These are phyloP conservation scores for Cladophialophora immunda DNA, from an alignment of 2,329 filamentous ascomycete species.

Conservation along the genomic window DNA sequence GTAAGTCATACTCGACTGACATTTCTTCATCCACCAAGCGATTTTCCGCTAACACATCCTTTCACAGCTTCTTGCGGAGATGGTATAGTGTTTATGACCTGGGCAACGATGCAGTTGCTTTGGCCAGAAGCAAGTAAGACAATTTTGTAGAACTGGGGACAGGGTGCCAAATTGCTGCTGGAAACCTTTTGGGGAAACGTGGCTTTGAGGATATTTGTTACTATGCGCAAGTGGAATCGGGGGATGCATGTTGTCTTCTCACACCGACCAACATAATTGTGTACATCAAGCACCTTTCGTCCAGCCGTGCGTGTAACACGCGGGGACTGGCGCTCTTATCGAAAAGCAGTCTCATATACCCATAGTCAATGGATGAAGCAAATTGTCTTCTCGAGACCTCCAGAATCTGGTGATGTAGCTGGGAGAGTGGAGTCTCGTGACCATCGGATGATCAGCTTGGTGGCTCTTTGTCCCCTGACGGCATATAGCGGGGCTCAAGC, in stretches of 20 bases:
- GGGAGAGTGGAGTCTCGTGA: constrained; percentile 12
- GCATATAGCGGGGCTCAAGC: constrained; percentile 3
- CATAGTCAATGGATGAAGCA: constrained; percentile 8
- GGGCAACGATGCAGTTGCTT: constrained; percentile 84
- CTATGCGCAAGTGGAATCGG: not conserved
- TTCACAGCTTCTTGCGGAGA: constrained; percentile 62
- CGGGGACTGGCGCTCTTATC: not conserved
- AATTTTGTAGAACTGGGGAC: not conserved
- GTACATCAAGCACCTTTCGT: constrained; percentile 15
- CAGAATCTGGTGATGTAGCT: constrained; percentile 17
- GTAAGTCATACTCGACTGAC: constrained; percentile 62
- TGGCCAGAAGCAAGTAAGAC: constrained; percentile 80
- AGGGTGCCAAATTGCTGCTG: constrained; percentile 4
- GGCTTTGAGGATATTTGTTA: not conserved
- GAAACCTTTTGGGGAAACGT: not conserved
- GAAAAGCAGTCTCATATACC: constrained; percentile 5
- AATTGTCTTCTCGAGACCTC: not conserved
- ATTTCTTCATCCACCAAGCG: not conserved
- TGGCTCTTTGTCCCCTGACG: constrained; percentile 11
- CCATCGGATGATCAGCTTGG: constrained; percentile 7
- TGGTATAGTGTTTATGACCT: constrained; percentile 78
- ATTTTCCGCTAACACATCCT: constrained; percentile 38
- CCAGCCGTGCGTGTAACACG: not conserved
- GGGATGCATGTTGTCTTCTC: constrained; percentile 8
- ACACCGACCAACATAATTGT: constrained; percentile 15